Evolutionary conservation across 2,329 filamentous ascomycete species (phyloP).

Genomic region (Alternaria postmessia): DNA sequence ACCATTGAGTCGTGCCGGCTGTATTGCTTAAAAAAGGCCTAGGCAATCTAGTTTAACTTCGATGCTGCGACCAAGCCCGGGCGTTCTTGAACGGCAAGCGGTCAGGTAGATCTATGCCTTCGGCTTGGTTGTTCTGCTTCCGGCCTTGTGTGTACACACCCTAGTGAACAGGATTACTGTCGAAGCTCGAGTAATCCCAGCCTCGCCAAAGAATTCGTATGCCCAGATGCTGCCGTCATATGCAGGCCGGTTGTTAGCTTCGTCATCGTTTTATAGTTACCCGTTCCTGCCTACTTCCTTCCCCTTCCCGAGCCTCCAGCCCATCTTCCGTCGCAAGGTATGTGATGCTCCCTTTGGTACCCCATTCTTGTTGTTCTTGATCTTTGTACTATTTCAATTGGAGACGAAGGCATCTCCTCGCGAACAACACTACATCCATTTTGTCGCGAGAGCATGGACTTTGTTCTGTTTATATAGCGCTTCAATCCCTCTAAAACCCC

Average conservation of each 20-base stretch:
- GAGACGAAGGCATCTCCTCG: not conserved
- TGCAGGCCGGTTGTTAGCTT: slow-evolving; percentile 29
- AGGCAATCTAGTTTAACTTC: slow-evolving; percentile 28
- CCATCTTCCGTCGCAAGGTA: slow-evolving; percentile 43
- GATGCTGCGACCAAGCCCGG: slow-evolving; percentile 24
- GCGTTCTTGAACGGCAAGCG: slow-evolving; percentile 18
- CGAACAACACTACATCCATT: slow-evolving; percentile 7
- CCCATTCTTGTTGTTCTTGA: not conserved
- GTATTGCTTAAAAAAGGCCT: slow-evolving; percentile 27
- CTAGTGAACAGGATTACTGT: slow-evolving; percentile 36
- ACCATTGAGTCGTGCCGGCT: slow-evolving; percentile 25
- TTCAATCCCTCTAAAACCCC: not conserved
- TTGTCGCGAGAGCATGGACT: not conserved
- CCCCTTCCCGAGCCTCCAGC: slow-evolving; percentile 31
- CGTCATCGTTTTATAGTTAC: slow-evolving; percentile 39
- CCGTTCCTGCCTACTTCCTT: slow-evolving; percentile 26
- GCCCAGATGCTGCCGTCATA: slow-evolving; percentile 22
- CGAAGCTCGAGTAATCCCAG: slow-evolving; percentile 35
- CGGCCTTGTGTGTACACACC: slow-evolving; percentile 31
- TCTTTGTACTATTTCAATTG: not conserved
- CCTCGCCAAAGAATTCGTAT: slow-evolving; percentile 35
- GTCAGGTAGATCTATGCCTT: slow-evolving; percentile 26
- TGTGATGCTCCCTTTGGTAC: slow-evolving; percentile 17
- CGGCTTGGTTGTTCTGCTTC: slow-evolving; percentile 34
- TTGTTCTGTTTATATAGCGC: not conserved